A percentile compares a stretch with the other conserved stretches of the same genome.
Evolutionary conservation across 108 stramenopile genomes (phyloP).

Genomic region (Cylindrotheca closterium): DNA sequence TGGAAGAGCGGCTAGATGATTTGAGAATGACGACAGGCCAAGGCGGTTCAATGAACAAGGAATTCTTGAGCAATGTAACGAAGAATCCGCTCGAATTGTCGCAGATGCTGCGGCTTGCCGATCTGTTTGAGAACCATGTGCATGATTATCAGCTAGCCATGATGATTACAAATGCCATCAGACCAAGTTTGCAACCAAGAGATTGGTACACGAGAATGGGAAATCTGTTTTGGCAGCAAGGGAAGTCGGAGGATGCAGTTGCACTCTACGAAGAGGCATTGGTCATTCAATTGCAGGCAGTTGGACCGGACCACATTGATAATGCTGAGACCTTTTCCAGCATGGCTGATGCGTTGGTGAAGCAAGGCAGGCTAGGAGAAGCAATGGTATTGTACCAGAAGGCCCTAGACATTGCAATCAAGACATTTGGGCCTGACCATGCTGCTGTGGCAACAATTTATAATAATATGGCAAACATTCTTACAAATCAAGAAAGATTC

Average conservation of each 20-base stretch:
- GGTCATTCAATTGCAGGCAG: conserved; percentile 3
- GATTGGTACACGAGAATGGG: conserved; percentile 19
- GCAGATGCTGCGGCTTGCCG: conserved; percentile 16
- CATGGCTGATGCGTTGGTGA: conserved; percentile 21
- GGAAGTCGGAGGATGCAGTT: conserved; percentile 22
- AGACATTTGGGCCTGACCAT: conserved; percentile 11
- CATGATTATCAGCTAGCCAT: conserved; percentile 24
- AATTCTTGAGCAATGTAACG: conserved; percentile 17
- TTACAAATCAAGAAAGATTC: conserved; percentile 5
- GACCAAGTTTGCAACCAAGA: conserved; percentile 27
- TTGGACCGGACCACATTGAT: conserved; percentile 20
- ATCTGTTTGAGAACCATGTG: conserved; percentile 22
- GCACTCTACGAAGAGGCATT: conserved; percentile 25
- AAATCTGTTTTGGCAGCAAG: conserved; percentile 12
- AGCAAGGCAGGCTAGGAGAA: conserved; percentile 14
- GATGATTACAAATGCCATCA: conserved; percentile 32
- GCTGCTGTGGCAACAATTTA: conserved; percentile 25
- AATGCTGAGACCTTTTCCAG: conserved; percentile 23
- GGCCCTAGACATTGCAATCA: conserved; percentile 18
- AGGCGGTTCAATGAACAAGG: too few relatives aligned
- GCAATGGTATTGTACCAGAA: conserved; percentile 16
- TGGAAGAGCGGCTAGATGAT: conserved; percentile 25
- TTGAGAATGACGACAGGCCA: too few relatives aligned
- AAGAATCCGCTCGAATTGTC: conserved; percentile 21
- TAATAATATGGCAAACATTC: conserved; percentile 9